Base-by-base conservation (phyloP, 31 red algal species). In the Odonthalia washingtoniensis region DNA sequence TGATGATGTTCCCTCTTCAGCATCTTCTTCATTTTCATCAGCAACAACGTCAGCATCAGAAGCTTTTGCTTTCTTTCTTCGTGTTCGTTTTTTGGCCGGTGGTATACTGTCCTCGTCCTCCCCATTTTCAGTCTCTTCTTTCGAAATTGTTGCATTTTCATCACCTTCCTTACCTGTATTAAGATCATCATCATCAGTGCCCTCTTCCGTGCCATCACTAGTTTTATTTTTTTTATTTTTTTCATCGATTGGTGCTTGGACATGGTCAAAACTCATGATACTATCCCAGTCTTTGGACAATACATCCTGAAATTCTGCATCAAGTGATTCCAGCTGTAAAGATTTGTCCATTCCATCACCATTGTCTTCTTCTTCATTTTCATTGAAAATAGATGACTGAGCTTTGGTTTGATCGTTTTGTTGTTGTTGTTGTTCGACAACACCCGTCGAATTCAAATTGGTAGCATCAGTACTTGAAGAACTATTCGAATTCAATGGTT, bases 241-340 rank as follows among this genome's bases (percentile, higher is more conserved):
- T 73, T 21, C 32, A 16, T 38, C 46, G 24, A 35, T 24, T 5
- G 44, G 1, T 3, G 3, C 31, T 9, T 44, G 35, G 9, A 35
- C 66, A 9, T 40, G 43, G 26, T 77, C 83, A 60, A 92, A 92
- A 31, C 46, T 37, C 30, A 85, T 74, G 30, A 92, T 46, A 6
- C 41, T 70, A 39, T 92, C 82, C 90, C 83, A 87, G 21, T 77
- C 65, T 67, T 87, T 92, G 16, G 77, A 85, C 5, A 92, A 72
- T 1, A 76, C 82, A 36, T 75, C 90, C 44, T 92, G 42, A 40
- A 92, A 75, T 24, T 31, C 73, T 18, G 35, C 72, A 63, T 85
- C 88, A 14, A 85, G 26, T 2, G 60, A 52, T 52, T 74, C 74
- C 31, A 79, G 27, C 49, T 14, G 21, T 21, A 57, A 57, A 57